Evolutionary conservation across 1,284 basidiomycete genomes (phyloP).

Genomic region (Termitomyces sp.): DNA sequence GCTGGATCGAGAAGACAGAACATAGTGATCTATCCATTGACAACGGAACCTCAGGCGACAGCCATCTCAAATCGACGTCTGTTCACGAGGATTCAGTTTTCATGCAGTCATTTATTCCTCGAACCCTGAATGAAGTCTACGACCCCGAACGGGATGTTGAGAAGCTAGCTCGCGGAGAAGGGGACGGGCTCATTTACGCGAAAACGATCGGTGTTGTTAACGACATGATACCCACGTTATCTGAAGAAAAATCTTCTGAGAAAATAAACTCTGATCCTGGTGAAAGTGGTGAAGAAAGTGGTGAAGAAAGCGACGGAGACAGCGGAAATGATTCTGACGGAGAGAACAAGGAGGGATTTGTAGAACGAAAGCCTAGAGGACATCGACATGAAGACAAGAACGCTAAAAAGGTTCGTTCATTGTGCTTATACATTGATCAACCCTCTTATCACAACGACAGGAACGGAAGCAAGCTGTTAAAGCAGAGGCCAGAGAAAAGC

Average conservation of each 20-base stretch:
- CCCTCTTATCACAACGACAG: constrained; percentile 35
- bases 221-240: constrained; percentile 6
- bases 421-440: neutral
- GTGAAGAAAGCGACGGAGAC: constrained; percentile 26
- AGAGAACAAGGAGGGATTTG: constrained; percentile 34
- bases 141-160: constrained; percentile 90
- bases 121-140: constrained; percentile 85
- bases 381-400: constrained; percentile 89
- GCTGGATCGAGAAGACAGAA: constrained; percentile 46
- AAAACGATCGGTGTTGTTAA: constrained; percentile 73
- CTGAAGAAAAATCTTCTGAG: constrained; percentile 8
- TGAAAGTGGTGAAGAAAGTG: constrained; percentile 26
- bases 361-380: constrained; percentile 65
- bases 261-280: constrained; percentile 11
- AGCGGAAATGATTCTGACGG: constrained; percentile 27
- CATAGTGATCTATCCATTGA: constrained; percentile 13
- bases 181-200: constrained; percentile 76
- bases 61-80: constrained; percentile 13
- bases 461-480: constrained; percentile 88
- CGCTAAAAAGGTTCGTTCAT: constrained; percentile 72
- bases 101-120: constrained; percentile 87
- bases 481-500: constrained; percentile 80
- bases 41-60: constrained; percentile 20
- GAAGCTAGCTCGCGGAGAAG: constrained; percentile 64
- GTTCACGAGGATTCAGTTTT: constrained; percentile 84